Evolutionary conservation across 139 green algal species (phyloP).

Genomic region (Closterium sp.): DNA sequence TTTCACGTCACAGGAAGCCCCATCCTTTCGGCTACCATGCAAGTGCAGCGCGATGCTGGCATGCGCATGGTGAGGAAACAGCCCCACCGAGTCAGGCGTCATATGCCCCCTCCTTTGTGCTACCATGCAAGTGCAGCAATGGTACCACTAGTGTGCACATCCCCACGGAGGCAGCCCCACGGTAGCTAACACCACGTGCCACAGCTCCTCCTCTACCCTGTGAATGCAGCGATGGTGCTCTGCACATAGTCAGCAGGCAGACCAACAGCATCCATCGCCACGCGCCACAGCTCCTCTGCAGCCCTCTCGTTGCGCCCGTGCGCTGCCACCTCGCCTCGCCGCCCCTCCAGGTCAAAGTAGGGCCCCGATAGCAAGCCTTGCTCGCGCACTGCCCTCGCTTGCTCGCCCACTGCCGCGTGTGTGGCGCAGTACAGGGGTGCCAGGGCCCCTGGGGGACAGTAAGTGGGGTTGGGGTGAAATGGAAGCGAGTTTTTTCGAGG

Average conservation of each 20-base stretch:
- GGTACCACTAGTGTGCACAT: too few relatives aligned
- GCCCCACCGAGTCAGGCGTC: too few relatives aligned
- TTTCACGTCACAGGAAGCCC: too few relatives aligned
- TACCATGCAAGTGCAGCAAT: too few relatives aligned
- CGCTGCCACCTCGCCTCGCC: neutral
- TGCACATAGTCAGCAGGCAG: neutral
- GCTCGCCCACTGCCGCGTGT: neutral
- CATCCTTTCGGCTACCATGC: too few relatives aligned
- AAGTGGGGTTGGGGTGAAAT: neutral
- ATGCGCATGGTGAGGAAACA: too few relatives aligned
- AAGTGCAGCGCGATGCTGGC: too few relatives aligned
- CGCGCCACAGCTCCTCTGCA: neutral
- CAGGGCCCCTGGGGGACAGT: slow-evolving; percentile 8
- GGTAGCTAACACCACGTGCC: too few relatives aligned
- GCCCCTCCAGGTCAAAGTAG: slow-evolving; percentile 15
- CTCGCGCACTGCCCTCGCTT: slow-evolving; percentile 1
- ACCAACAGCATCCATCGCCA: neutral
- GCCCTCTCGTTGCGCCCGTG: neutral
- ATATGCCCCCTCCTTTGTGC: too few relatives aligned
- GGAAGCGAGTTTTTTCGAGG: neutral
- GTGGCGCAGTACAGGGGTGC: slow-evolving; percentile 27
- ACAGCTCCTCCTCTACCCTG: too few relatives aligned
- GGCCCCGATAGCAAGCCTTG: neutral
- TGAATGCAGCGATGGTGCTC: too few relatives aligned
- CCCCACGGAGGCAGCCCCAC: too few relatives aligned